Base-by-base conservation (phyloP, 345 rosid genomes). In the Angophora floribunda region DNA sequence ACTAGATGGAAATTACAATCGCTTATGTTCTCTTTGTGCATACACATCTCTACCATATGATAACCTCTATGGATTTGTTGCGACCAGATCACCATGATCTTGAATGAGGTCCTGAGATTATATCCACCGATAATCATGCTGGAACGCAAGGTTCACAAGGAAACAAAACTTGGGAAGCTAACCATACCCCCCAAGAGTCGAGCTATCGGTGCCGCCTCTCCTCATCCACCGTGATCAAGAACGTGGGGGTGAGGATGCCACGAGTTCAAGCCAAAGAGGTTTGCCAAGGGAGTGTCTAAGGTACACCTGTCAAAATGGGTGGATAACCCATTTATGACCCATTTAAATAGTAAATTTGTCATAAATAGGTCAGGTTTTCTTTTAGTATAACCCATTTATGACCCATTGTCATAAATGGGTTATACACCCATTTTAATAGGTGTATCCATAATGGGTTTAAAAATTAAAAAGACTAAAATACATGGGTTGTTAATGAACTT, bases 201-300 rank as follows among this genome's bases (percentile, higher is more conserved):
- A 90, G 21, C 13, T 95, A 3, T 32, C 90, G 86, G 59, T 95
- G 85, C 94, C 95, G 8, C 87, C 90, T n/a, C 24, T 90, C 49
- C 88, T 95, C 86, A 88, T 96, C 52, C 96, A 96, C 57, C 95
- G 90, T 11, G 95, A 95, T 90, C 91, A 90, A 19, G 91, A 88
- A 24, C 88, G 24, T 96, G 95, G 97, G 98, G 97, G 1, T n/a
- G 92, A 91, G 12, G 96, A 95, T 88, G 97, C 95, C 41, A 88
- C 89, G 97, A 94, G 13, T 96, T 96, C 94, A 93, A 93, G 9
- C 98, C 97, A 0, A 92, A 93, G 85, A 88, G 98, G 85, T 95
- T 96, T 89, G 86, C 89, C 2, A 94, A 95, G 5, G 97, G 98
- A 21, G 88, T 96, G 85, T 92, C 94, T 26, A 92, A 92, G n/a